These are phyloP conservation scores for Claviceps humidiphila DNA, from an alignment of 2,329 filamentous ascomycete genomes.

Conservation along the genomic window DNA sequence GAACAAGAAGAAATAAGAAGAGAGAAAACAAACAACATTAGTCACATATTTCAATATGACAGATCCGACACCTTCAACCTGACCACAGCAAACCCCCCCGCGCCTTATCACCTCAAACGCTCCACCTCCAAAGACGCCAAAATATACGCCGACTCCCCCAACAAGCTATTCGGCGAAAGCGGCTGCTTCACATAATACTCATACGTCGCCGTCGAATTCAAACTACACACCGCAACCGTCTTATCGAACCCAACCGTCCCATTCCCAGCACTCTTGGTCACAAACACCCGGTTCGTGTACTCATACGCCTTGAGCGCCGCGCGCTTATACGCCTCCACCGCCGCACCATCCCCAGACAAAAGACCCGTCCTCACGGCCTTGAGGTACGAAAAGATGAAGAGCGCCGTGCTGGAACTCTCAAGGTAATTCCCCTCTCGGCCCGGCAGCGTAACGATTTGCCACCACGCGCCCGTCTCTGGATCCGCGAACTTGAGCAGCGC, in stretches of 20 bases:
- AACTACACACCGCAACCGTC: constrained; percentile 26
- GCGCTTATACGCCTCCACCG: neutral
- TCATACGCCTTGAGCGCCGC: constrained; percentile 15
- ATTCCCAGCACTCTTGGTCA: constrained; percentile 22
- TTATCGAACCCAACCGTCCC: constrained; percentile 29
- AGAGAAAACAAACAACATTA: neutral
- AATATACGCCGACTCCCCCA: constrained; percentile 24
- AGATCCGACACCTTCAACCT: too few species aligned
- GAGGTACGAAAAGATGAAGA: constrained; percentile 35
- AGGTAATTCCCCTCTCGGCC: constrained; percentile 44
- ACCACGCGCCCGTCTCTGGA: constrained; percentile 39
- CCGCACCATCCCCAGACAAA: neutral
- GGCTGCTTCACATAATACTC: constrained; percentile 26
- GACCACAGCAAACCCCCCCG: neutral
- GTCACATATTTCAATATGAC: too few species aligned
- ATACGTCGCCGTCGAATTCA: constrained; percentile 27
- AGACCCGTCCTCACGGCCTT: constrained; percentile 7
- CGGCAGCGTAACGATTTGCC: constrained; percentile 36
- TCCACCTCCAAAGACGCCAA: constrained; percentile 25
- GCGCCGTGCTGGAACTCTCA: constrained; percentile 44
- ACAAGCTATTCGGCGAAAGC: constrained; percentile 22
- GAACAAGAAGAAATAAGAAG: neutral
- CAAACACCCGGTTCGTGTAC: constrained; percentile 28
- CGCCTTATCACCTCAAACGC: neutral
- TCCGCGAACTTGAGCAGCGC: constrained; percentile 23